Percentiles rank a stretch among this genome's conserved stretches.
These are phyloP conservation scores for Lunasporangiospora selenospora DNA, from an alignment of 192 early-diverging fungal genomes.

Conservation along the genomic window DNA sequence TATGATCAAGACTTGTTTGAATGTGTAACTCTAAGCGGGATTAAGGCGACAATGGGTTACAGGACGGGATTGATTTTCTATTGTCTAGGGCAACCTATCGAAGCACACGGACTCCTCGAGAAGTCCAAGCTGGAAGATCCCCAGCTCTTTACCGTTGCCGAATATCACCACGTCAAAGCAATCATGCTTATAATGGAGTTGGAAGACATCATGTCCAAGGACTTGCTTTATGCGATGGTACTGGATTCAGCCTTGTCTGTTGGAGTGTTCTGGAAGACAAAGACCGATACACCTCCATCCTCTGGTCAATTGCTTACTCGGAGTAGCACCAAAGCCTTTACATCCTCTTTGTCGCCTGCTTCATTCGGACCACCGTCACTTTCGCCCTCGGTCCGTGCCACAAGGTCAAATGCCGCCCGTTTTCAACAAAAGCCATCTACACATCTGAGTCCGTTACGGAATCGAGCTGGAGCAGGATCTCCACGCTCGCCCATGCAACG, in stretches of 20 bases:
- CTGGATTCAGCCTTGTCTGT: constrained; percentile 33
- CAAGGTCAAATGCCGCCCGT: no score
- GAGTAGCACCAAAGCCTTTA: no score
- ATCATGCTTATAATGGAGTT: constrained; percentile 30
- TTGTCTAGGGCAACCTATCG: constrained; percentile 1
- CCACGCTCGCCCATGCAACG: no score
- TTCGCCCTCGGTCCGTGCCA: no score
- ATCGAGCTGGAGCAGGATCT: no score
- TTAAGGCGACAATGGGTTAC: constrained; percentile 35
- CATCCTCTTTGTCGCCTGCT: no score
- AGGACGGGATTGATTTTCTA: constrained; percentile 20
- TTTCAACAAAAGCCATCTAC: no score
- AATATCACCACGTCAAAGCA: constrained; percentile 25
- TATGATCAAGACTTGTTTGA: constrained; percentile 24
- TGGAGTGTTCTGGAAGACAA: constrained; percentile 17
- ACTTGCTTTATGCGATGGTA: constrained; percentile 29
- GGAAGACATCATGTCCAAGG: constrained; percentile 27
- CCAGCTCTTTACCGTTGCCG: constrained; percentile 1
- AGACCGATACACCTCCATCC: no score
- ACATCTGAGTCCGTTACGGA: no score
- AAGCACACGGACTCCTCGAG: constrained; percentile 18
- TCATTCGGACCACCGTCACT: no score
- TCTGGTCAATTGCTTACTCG: no score
- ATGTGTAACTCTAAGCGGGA: constrained; percentile 23
- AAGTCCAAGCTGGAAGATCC: constrained; percentile 22